Evolutionary conservation across 495 filamentous ascomycete species (phyloP).

Genomic region (Talaromyces trachyspermus): DNA sequence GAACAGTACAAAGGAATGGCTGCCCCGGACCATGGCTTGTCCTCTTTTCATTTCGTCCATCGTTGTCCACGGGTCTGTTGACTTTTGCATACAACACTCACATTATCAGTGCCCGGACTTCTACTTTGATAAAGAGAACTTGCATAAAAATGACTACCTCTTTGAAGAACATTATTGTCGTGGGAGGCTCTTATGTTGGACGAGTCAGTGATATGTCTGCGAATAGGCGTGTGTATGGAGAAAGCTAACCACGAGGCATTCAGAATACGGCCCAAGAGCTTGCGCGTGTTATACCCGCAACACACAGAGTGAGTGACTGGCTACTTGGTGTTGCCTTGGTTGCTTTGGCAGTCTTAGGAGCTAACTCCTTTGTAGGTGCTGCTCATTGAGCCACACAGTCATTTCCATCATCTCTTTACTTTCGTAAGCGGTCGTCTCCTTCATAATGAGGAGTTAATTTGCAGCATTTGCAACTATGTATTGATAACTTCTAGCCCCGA

Average conservation of each 20-base stretch:
- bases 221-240: neutral
- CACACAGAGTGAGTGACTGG: constrained; percentile 22
- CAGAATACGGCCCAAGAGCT: constrained; percentile 32
- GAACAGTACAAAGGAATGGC: no score
- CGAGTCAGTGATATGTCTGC: constrained; percentile 15
- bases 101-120: neutral
- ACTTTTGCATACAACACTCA: neutral
- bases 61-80: no score
- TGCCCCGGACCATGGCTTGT: no score
- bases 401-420: constrained; percentile 48
- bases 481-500: constrained; percentile 31
- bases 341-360: neutral
- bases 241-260: constrained; percentile 6
- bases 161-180: constrained; percentile 33
- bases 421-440: constrained; percentile 30
- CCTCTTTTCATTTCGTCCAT: no score
- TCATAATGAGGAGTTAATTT: neutral
- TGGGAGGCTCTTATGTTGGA: constrained; percentile 38
- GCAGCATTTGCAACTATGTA: neutral
- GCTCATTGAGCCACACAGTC: constrained; percentile 43
- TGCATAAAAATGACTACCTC: constrained; percentile 20
- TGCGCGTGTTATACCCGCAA: constrained; percentile 27
- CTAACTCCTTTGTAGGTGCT: constrained; percentile 28
- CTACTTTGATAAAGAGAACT: no score
- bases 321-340: neutral